Conservation (phyloP, 805 yeast species). For the Candida krabiensis region DNA sequence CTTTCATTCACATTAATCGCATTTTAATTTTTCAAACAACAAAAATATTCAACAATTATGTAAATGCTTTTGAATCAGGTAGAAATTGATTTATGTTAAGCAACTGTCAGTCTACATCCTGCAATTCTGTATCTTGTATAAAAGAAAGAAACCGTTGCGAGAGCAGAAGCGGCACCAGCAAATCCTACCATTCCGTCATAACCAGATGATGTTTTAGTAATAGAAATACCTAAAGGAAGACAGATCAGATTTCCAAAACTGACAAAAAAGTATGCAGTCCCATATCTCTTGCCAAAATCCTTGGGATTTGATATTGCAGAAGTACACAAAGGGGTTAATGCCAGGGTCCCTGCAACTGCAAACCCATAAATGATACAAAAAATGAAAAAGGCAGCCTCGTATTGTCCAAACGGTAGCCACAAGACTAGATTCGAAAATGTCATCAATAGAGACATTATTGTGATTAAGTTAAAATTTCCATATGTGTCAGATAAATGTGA, state of each 20-base stretch:
- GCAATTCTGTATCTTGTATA: constrained; percentile 25
- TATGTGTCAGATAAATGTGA: constrained; percentile 43
- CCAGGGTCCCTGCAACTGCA: constrained; percentile 58
- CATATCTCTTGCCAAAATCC: constrained; percentile 70
- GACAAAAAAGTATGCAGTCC: constrained; percentile 59
- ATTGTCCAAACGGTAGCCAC: constrained; percentile 66
- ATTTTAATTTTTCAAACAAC: too few species aligned
- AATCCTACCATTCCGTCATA: constrained; percentile 33
- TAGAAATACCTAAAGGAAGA: constrained; percentile 44
- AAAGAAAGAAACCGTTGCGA: constrained; percentile 22
- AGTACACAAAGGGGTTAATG: constrained; percentile 69
- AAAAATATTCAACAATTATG: too few species aligned
- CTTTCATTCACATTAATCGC: too few species aligned
- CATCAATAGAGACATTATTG: constrained; percentile 39
- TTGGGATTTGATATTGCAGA: constrained; percentile 61
- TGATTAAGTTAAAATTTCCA: constrained; percentile 46
- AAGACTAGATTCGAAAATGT: constrained; percentile 44
- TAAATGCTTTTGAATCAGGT: too few species aligned
- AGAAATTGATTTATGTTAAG: too few species aligned
- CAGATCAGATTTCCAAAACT: constrained; percentile 44
- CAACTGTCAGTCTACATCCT: constrained; percentile 20
- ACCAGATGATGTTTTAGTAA: constrained; percentile 30
- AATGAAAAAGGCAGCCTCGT: constrained; percentile 42
- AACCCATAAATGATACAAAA: constrained; percentile 60
- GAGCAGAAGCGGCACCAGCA: constrained; percentile 31